Conservation (phyloP, 2,329 filamentous ascomycete species). For the Talaromyces pinophilus region DNA sequence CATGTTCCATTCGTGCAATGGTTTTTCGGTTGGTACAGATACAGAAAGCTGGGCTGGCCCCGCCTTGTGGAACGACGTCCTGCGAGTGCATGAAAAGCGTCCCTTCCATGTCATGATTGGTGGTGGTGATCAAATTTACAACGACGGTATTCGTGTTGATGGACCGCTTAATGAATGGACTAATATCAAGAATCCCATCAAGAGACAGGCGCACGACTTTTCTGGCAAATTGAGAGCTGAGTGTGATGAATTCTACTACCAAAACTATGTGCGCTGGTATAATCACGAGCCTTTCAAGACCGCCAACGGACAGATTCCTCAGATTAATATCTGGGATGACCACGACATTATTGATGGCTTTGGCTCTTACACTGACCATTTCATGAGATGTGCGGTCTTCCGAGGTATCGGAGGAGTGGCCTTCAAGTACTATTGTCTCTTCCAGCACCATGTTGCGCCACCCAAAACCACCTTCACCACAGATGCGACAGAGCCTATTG, state of each 20-base stretch:
- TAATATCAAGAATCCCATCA: conserved; percentile 60
- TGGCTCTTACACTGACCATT: conserved; percentile 66
- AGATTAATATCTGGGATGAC: conserved; percentile 68
- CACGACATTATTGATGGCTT: conserved; percentile 69
- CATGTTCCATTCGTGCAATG: conserved; percentile 70
- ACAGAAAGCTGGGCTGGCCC: conserved; percentile 63
- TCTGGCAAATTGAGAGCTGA: conserved; percentile 62
- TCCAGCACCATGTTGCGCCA: conserved; percentile 77
- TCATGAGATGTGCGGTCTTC: conserved; percentile 67
- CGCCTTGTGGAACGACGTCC: conserved; percentile 65
- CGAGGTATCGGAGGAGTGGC: conserved; percentile 63
- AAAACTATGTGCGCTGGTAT: conserved; percentile 68
- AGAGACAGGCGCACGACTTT: conserved; percentile 62
- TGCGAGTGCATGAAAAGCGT: conserved; percentile 59
- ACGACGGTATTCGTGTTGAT: conserved; percentile 76
- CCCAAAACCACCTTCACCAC: conserved; percentile 84
- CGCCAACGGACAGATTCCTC: conserved; percentile 63
- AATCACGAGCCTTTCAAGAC: conserved; percentile 63
- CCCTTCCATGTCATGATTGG: conserved; percentile 75
- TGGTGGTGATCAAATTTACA: conserved; percentile 84
- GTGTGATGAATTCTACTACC: conserved; percentile 64
- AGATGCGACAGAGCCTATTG: conserved; percentile 60
- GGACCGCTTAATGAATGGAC: conserved; percentile 74
- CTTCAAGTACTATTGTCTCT: conserved; percentile 64
- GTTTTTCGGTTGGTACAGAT: conserved; percentile 67